phyloP scores from a whole-genome alignment of 1,284 basidiomycete genomes.

The Calocybe gambosa region DNA sequence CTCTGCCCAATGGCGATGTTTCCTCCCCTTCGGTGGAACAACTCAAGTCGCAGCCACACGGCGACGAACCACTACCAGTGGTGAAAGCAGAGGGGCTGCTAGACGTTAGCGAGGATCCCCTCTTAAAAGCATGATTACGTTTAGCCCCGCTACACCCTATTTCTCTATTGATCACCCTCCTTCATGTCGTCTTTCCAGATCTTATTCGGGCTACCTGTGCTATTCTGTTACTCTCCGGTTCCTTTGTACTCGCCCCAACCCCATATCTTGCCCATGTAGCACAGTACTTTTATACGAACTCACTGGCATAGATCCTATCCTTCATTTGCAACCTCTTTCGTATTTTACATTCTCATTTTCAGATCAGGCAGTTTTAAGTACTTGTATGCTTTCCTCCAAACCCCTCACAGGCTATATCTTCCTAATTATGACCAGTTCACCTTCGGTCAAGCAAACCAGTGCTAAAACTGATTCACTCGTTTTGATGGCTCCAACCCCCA shows the following conservation, averaged over 20 bases:
- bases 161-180: slow-evolving; percentile 11
- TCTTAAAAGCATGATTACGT: slow-evolving; percentile 34
- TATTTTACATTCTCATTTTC: slow-evolving; percentile 13
- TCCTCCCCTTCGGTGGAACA: slow-evolving; percentile 37
- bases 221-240: slow-evolving; percentile 13
- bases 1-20: slow-evolving; percentile 40
- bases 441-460: slow-evolving; percentile 75
- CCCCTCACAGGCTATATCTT: slow-evolving; percentile 10
- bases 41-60: slow-evolving; percentile 47
- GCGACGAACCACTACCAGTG: slow-evolving; percentile 52
- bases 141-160: slow-evolving; percentile 13
- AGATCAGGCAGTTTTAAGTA: slow-evolving; percentile 10
- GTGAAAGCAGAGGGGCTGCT: slow-evolving; percentile 67
- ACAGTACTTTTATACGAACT: slow-evolving; percentile 21
- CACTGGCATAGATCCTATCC: slow-evolving; percentile 18
- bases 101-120: slow-evolving; percentile 65
- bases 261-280: slow-evolving; percentile 23
- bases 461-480: slow-evolving; percentile 28
- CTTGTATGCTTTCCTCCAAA: slow-evolving; percentile 6
- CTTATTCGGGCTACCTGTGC: slow-evolving; percentile 10
- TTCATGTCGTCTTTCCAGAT: slow-evolving; percentile 12
- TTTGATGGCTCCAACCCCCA: slow-evolving; percentile 66
- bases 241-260: slow-evolving; percentile 13
- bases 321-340: slow-evolving; percentile 3
- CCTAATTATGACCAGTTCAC: slow-evolving; percentile 61